A percentile compares a stretch with the other conserved stretches of the same genome.
Conservation (phyloP, 225 moss, liverwort and hornwort species). For the Ulota crispa region DNA sequence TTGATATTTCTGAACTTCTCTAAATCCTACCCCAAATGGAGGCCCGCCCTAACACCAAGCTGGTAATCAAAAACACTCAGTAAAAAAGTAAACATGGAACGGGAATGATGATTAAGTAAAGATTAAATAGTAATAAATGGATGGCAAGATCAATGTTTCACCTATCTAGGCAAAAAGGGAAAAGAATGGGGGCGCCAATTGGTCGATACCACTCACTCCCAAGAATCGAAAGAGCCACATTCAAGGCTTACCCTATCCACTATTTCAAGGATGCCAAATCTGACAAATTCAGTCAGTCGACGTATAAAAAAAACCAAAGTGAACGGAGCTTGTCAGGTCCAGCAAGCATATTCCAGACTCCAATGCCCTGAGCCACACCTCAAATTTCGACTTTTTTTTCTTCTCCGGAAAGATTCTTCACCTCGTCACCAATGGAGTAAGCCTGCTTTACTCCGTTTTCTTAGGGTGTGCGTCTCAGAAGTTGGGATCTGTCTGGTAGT, state of each 20-base stretch:
- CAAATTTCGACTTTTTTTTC: not conserved
- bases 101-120: not conserved
- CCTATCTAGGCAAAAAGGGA: slow-evolving; percentile 16
- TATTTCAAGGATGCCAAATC: slow-evolving; percentile 4
- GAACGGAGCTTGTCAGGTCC: not conserved
- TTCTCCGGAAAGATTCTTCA: not conserved
- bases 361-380: not conserved
- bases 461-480: slow-evolving; percentile 11
- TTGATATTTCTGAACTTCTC: no score
- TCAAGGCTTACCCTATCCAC: not conserved
- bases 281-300: slow-evolving; percentile 2
- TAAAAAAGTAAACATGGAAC: not conserved
- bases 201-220: slow-evolving; percentile 23
- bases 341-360: not conserved
- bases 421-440: not conserved
- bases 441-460: no score
- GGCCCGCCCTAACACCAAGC: no score
- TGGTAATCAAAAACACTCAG: not conserved
- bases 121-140: slow-evolving; percentile 29
- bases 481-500: slow-evolving; percentile 55
- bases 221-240: slow-evolving; percentile 29
- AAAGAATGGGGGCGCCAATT: slow-evolving; percentile 39
- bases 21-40: no score
- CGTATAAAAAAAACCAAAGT: not conserved
- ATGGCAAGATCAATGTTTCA: slow-evolving; percentile 33